Evolutionary conservation across 441 rosid genomes (phyloP), one percentile per base, ranked within the genome.

Genomic region (Oxalis stricta): DNA sequence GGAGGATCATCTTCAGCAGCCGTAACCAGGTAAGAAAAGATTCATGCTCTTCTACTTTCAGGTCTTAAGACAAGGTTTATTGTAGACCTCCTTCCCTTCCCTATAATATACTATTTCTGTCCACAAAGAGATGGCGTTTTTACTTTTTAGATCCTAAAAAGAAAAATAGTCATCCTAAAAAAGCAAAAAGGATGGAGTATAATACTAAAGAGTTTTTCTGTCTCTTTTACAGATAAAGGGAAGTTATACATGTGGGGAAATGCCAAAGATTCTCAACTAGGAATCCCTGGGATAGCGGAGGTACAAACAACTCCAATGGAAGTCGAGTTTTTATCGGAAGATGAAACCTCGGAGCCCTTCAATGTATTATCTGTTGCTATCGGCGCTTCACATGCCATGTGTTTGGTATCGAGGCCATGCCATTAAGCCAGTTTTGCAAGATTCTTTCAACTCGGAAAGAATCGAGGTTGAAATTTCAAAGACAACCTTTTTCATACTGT

Each of bases 161-260:
- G n/a, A n/a, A n/a, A n/a, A n/a, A n/a, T n/a, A n/a, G n/a, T n/a
- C n/a, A n/a, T n/a, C n/a, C n/a, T n/a, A n/a, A n/a, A n/a, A n/a
- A n/a, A n/a, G n/a, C n/a, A n/a, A n/a, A n/a, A n/a, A n/a, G n/a
- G n/a, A n/a, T n/a, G n/a, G 16, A 1, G 13, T 12, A 11, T 10
- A 16, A 12, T 11, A 13, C 18, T 7, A 20, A 19, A 20, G 18
- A 2, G 5, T 11, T 21, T 38, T n/a, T 38, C 39, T 42, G 44
- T 34, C 2, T 32, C 55, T 35, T 34, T 26, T 33, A 62, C 71
- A 88, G 96, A 80, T 56, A 56, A 58, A 60, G 96, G 89, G 49
- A 72, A 82, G 61, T 55, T 89, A 41, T 82, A 70, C 72, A 73
- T 75, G 92, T 89, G 98, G 96, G 96, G 98, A 71, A 89, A 85